Evolutionary conservation across 2,329 filamentous ascomycete species (phyloP).

Genomic region (Nemania diffusa): DNA sequence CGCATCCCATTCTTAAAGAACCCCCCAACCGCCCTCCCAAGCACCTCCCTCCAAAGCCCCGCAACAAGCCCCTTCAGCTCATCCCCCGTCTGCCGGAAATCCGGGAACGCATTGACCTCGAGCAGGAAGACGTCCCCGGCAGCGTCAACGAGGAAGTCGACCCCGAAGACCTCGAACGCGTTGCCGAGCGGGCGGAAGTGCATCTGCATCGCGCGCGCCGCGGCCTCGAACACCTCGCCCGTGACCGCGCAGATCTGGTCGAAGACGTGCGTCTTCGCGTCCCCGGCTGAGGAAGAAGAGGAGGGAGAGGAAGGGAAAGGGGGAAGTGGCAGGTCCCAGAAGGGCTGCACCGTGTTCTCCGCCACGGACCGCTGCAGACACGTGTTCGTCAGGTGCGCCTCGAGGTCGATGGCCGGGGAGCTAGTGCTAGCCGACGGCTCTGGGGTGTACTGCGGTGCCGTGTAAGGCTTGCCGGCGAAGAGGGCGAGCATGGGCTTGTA

Average conservation of each 20-base stretch:
- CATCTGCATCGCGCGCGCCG: slow-evolving; percentile 82
- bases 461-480: slow-evolving; percentile 82
- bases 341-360: slow-evolving; percentile 75
- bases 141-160: slow-evolving; percentile 87
- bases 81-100: slow-evolving; percentile 90
- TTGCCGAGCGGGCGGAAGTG: slow-evolving; percentile 93
- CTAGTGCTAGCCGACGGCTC: slow-evolving; percentile 38
- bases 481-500: slow-evolving; percentile 93
- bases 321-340: slow-evolving; percentile 71
- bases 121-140: slow-evolving; percentile 76
- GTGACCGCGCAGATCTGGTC: slow-evolving; percentile 78
- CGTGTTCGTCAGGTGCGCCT: slow-evolving; percentile 91
- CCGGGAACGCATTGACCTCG: slow-evolving; percentile 95
- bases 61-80: slow-evolving; percentile 77
- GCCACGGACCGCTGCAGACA: slow-evolving; percentile 78
- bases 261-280: slow-evolving; percentile 71
- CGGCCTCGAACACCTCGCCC: slow-evolving; percentile 85
- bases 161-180: slow-evolving; percentile 89
- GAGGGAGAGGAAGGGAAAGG: slow-evolving; percentile 1
- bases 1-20: slow-evolving; percentile 67
- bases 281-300: slow-evolving; percentile 37
- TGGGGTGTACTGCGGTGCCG: slow-evolving; percentile 61
- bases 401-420: slow-evolving; percentile 61
- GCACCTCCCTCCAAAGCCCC: slow-evolving; percentile 79
- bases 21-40: slow-evolving; percentile 71